Conservation (phyloP, 2,329 filamentous ascomycete species). For the Lojkania enalia region DNA sequence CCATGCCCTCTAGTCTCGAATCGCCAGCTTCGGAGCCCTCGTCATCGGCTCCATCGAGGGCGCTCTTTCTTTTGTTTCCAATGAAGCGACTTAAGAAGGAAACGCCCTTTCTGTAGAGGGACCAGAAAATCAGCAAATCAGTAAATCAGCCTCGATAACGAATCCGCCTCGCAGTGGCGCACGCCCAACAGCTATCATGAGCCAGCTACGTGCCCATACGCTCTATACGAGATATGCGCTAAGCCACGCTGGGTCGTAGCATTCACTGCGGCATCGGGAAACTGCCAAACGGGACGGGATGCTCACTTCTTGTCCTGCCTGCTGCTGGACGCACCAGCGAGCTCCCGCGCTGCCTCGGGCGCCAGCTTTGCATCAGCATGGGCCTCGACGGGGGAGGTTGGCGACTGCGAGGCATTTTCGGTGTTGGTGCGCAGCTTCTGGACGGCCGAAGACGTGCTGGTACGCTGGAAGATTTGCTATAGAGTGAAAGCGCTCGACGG, state of each 20-base stretch:
- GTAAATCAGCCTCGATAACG: constrained; percentile 18
- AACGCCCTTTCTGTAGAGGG: constrained; percentile 75
- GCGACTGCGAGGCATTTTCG: constrained; percentile 36
- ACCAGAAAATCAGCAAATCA: constrained; percentile 20
- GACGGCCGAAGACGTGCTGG: constrained; percentile 64
- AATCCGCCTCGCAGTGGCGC: constrained; percentile 22
- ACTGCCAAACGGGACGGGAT: neutral
- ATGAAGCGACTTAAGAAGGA: constrained; percentile 91
- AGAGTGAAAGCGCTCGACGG: neutral
- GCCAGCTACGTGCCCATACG: neutral
- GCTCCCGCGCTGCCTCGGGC: constrained; percentile 30
- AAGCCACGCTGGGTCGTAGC: neutral
- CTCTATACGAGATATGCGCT: constrained; percentile 15
- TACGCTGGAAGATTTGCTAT: constrained; percentile 65
- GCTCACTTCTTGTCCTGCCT: constrained; percentile 46
- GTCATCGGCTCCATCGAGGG: constrained; percentile 54
- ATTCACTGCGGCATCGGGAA: neutral
- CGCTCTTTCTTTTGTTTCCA: constrained; percentile 72
- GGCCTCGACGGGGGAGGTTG: constrained; percentile 54
- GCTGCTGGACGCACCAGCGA: constrained; percentile 14
- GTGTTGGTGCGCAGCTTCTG: constrained; percentile 58
- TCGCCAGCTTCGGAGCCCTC: constrained; percentile 72
- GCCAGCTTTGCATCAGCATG: constrained; percentile 45
- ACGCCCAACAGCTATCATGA: neutral
- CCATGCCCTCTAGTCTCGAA: constrained; percentile 74